Base-by-base conservation (phyloP, 805 yeast genomes). In the Grigorovia transvaalensis region DNA sequence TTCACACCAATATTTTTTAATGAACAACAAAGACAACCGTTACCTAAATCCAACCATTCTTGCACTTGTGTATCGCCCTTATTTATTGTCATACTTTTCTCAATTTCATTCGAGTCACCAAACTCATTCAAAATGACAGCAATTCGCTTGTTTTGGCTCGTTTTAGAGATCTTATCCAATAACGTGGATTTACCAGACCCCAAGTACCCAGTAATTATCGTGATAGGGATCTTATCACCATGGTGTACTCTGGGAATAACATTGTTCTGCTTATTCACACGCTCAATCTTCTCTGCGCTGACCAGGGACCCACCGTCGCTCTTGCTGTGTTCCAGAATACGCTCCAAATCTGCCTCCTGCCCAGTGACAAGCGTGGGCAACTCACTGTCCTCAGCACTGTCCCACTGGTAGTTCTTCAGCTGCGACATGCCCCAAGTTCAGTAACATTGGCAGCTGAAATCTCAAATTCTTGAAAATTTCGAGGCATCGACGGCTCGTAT, bases 11-110 rank as follows among this genome's bases (percentile, higher is more conserved):
- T 85, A 65, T 90, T 97, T 64, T 88, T 89, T 38, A 95, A 96
- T 0, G 98, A 87, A 63, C 99, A 93, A 65, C 99, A 93, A 43
- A 93, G 74, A 67, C 99, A 93, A 1, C 99, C 99, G 63, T 93
- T 93, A 1, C 96, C 98, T 38, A 93, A 72, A 65, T 93, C 99
- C 2, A 93, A 74, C 99, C 99, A 93, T 62, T 93, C 97, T 60
- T 89, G 87, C 49, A 86, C 84, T 2, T 81, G 71, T 3, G 74
- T 70, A 35, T 76, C 78, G 2, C 66, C 66, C 29, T 63, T 60
- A 51, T 75, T 71, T 9, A 91, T 82, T 0, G 95, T 85, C 52
- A 93, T 75, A 1, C 95, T 78, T 64, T 86, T 85, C 65, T 93
- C 99, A 55, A 93, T 89, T 48, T 83, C 95, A 18, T 88, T 77